Conservation (phyloP, 202 grass and related monocot genomes). For the Panicum virgatum region DNA sequence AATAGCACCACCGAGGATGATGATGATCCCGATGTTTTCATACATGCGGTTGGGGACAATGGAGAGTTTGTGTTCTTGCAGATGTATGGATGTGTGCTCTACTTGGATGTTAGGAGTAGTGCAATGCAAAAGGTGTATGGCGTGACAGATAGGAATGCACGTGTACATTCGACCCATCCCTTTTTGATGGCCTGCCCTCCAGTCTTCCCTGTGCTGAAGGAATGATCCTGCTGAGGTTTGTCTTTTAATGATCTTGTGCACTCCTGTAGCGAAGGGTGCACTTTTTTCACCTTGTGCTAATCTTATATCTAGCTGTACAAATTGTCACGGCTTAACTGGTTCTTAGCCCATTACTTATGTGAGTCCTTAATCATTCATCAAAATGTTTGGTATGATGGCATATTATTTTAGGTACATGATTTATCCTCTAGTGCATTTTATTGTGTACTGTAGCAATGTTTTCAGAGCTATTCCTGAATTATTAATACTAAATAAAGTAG, state of each 20-base stretch:
- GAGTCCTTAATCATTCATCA: not conserved
- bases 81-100: not conserved
- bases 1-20: not conserved
- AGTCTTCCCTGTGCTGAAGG: not conserved
- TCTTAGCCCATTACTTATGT: not conserved
- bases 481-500: not conserved
- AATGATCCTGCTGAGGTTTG: slow-evolving; percentile 1
- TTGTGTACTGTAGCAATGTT: not conserved
- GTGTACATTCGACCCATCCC: not conserved
- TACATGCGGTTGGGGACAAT: not conserved
- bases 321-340: not conserved
- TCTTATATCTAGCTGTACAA: not conserved
- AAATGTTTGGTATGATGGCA: not conserved
- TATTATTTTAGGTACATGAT: not conserved
- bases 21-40: not conserved
- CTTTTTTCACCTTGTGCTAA: slow-evolving; percentile 17
- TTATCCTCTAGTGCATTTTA: not conserved
- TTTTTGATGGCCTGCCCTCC: slow-evolving; percentile 20
- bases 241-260: not conserved
- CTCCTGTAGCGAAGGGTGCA: not conserved
- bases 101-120: slow-evolving; percentile 15
- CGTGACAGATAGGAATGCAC: not conserved
- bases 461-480: not conserved
- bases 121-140: not conserved
- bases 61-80: not conserved